Base-by-base conservation (phyloP, 129 eudicot species). In the Saposhnikovia divaricata region DNA sequence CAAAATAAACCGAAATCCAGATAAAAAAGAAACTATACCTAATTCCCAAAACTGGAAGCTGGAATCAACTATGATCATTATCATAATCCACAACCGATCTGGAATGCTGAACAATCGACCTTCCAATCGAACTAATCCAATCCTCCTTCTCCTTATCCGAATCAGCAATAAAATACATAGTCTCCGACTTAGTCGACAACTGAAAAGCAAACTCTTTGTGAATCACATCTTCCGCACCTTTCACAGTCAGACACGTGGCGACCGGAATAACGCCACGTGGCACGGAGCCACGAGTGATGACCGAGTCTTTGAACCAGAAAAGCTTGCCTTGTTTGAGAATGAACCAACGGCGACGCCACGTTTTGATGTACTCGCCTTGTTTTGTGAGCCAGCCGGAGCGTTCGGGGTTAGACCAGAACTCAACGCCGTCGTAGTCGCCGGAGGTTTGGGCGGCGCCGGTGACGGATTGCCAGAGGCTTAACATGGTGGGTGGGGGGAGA, bases 271-370 rank as follows among this genome's bases (percentile, higher is more conserved):
- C 91, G 47, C 98, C 98, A 42, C 98, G 98, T 21, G 98, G 96
- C n/a, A 47, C 63, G n/a, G 98, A 94, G 40, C 88, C 91, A 23
- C 93, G 96, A 1, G 84, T 94, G 79, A 94, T 84, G 73, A 81
- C 81, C 45, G 89, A 74, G 28, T 94, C 98, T 89, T 94, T 94
- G 92, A 94, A 94, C 98, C 98, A 94, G 90, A 94, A 94, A 71
- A 94, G 89, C 44, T 90, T 90, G 21, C 97, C 98, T 77, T 91
- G 97, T 76, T 94, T 94, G 50, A 94, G 81, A 21, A 94, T 87
- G 86, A 94, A 94, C 97, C 97, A 94, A 4, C 98, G 97, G 72
- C 98, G 93, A 47, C 98, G 96, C 98, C 98, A 94, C 45, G 98
- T 94, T 83, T 94, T 94, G 79, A 94, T 94, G 93, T 91, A 91